Evolutionary conservation across 1,284 basidiomycete genomes (phyloP).

Genomic region (Tilletia setariae): DNA sequence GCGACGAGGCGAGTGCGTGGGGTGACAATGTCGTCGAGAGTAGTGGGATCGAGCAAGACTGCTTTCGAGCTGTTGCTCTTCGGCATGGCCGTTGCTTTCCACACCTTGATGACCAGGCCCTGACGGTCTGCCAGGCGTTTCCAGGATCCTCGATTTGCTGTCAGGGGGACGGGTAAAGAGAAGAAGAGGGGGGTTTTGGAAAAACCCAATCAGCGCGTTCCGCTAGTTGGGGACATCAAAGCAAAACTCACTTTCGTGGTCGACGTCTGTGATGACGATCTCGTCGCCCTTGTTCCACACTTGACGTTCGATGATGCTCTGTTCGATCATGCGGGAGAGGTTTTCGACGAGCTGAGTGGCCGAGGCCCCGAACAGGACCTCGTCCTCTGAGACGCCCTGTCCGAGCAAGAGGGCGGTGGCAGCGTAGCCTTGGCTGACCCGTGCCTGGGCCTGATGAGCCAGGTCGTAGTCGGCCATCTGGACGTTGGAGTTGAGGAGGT

Average conservation of each 20-base stretch:
- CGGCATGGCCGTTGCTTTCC: conserved; percentile 58
- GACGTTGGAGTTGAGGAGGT: conserved; percentile 68
- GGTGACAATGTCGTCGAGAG: conserved; percentile 66
- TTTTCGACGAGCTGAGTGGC: conserved; percentile 30
- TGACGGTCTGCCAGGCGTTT: conserved; percentile 67
- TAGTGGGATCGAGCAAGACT: conserved; percentile 61
- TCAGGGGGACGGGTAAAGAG: conserved; percentile 46
- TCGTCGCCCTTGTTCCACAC: conserved; percentile 66
- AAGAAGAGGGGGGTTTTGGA: background rate
- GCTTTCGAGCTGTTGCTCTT: conserved; percentile 43
- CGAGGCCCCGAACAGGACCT: conserved; percentile 65
- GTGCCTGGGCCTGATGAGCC: conserved; percentile 60
- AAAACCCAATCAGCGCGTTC: background rate
- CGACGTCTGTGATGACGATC: conserved; percentile 67
- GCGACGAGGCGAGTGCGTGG: conserved; percentile 69
- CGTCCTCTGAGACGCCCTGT: conserved; percentile 60
- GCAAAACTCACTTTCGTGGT: conserved; percentile 67
- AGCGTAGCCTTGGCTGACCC: conserved; percentile 61
- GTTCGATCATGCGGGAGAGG: conserved; percentile 30
- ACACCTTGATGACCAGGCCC: conserved; percentile 63
- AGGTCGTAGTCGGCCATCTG: conserved; percentile 68
- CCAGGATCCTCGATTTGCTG: conserved; percentile 75
- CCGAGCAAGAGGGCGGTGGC: conserved; percentile 66
- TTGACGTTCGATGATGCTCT: conserved; percentile 12
- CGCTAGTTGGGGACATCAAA: background rate